Evolutionary conservation across 1,139 yeast species (phyloP), one percentile per base, ranked within the genome.

Genomic region (Starmera stellimalicola): DNA sequence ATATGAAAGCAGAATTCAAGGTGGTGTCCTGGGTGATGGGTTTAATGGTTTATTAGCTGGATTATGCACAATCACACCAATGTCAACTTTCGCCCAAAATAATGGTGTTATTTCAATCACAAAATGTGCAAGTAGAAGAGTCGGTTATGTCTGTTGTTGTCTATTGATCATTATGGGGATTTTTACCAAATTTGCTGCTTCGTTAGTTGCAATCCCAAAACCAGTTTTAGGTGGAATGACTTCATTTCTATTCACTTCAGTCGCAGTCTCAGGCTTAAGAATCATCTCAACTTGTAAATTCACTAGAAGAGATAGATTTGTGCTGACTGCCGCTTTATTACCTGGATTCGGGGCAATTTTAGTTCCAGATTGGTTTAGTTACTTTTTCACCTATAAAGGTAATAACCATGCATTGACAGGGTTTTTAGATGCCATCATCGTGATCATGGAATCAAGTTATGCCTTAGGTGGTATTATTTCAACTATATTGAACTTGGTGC

Each of bases 211-310:
- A 23, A 87, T 87, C 50, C 95, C 95, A 30, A 70, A 68, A 40
- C 70, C 95, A 0, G 91, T 85, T 18, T 66, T 85, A 39, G 95
- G 95, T 36, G 95, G 95, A 42, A 83, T 85, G 94, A 85, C 95
- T 20, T 69, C 94, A 5, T 87, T 85, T 64, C 63, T 87, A 39
- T 87, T 84, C 68, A 73, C 88, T 24, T 75, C 94, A 10, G 95
- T 87, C 34, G 88, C 94, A 0, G 91, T 83, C 27, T 82, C 94
- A 2, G 96, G 96, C 51, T 60, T 87, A 41, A 76, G 79, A 50
- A 82, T 87, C 54, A 81, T 85, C 43, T 63, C 93, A 15, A 66
- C 77, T 36, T 70, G 77, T 33, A 78, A 79, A 35, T 83, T 85
- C 62, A 79, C 91, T 14, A 74, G 95, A 64, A 73, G 95, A 58